Conservation (phyloP, 2,329 filamentous ascomycete genomes). For the Calcarisporium arbuscula region DNA sequence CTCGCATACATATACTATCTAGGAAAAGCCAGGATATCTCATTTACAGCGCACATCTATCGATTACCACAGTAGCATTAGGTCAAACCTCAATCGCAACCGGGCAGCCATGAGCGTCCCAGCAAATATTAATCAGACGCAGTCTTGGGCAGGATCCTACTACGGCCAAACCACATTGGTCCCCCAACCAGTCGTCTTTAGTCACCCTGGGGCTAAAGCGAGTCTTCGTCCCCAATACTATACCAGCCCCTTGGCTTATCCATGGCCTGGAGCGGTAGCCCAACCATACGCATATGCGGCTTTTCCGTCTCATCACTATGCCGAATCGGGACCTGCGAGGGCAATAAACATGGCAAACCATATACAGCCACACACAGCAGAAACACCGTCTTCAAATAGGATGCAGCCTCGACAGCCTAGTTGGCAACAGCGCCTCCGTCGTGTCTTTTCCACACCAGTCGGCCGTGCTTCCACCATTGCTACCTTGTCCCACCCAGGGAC, state of each 20-base stretch:
- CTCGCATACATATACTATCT: constrained; percentile 29
- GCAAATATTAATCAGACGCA: no score
- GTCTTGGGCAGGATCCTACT: no score
- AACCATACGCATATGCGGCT: background rate
- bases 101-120: no score
- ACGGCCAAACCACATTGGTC: no score
- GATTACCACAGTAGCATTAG: no score
- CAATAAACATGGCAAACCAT: no score
- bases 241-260: background rate
- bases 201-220: no score
- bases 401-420: constrained; percentile 12
- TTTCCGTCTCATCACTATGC: no score
- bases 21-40: constrained; percentile 14
- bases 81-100: no score
- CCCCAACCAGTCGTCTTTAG: no score
- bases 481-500: constrained; percentile 18
- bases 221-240: background rate
- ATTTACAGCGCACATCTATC: background rate
- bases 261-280: background rate
- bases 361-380: background rate
- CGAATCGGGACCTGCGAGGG: no score
- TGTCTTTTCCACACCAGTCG: constrained; percentile 21
- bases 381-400: background rate
- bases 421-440: constrained; percentile 22
- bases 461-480: constrained; percentile 28